These are phyloP conservation scores for Arthrobotrys sphaeroides DNA, from an alignment of 2,329 filamentous ascomycete species.

Conservation along the genomic window DNA sequence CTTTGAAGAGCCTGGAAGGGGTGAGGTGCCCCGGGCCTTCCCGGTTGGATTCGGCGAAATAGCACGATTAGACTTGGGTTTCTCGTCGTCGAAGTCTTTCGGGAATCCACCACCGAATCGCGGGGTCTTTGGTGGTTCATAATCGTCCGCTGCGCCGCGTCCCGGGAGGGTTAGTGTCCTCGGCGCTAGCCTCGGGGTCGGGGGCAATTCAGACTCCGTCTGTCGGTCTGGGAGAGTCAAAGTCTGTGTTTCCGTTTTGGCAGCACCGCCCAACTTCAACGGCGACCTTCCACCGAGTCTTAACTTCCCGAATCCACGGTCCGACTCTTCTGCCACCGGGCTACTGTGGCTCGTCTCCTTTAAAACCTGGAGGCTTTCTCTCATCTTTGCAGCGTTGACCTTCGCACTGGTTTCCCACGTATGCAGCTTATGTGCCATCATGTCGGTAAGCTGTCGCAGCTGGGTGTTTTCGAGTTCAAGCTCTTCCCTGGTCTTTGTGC, in stretches of 20 bases:
- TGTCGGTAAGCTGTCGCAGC: constrained; percentile 84
- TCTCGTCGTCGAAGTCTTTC: constrained; percentile 51
- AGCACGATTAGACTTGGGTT: constrained; percentile 28
- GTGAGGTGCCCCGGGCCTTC: constrained; percentile 31
- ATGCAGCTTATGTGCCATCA: constrained; percentile 84
- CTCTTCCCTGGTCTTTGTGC: constrained; percentile 79
- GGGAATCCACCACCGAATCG: constrained; percentile 46
- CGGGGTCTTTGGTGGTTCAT: constrained; percentile 48
- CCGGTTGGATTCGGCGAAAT: constrained; percentile 28
- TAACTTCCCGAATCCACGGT: constrained; percentile 58
- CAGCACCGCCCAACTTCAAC: constrained; percentile 35
- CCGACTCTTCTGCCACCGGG: constrained; percentile 63
- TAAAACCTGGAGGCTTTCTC: constrained; percentile 84
- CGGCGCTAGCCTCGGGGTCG: constrained; percentile 41
- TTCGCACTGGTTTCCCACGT: constrained; percentile 90
- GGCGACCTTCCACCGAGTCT: constrained; percentile 55
- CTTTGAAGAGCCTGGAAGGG: constrained; percentile 56
- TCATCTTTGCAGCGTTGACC: constrained; percentile 56
- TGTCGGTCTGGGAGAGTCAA: constrained; percentile 44
- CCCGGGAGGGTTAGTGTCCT: constrained; percentile 45
- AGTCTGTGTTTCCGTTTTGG: constrained; percentile 60
- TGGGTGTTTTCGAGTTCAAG: constrained; percentile 86
- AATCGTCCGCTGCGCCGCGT: constrained; percentile 38
- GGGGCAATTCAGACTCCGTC: constrained; percentile 39
- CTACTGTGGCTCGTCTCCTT: constrained; percentile 70